Base-by-base conservation (phyloP, 2,329 filamentous ascomycete genomes). In the Acrodontium crateriforme region DNA sequence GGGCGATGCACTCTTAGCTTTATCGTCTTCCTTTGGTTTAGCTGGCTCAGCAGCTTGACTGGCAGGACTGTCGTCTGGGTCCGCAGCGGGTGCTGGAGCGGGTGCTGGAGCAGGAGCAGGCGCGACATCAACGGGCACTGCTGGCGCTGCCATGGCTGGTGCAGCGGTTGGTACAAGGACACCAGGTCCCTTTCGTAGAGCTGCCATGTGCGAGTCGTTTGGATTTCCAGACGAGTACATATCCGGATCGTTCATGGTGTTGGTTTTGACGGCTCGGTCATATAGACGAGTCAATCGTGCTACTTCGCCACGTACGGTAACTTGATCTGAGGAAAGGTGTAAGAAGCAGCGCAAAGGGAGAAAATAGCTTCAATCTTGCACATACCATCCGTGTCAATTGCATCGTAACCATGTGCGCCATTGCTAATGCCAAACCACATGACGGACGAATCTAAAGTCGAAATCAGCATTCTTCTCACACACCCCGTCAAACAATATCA, bases 361-460 rank as follows among this genome's bases (percentile, higher is more conserved):
- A n/a, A n/a, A n/a, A n/a, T n/a, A n/a, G n/a, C n/a, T n/a, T n/a
- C n/a, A n/a, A n/a, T n/a, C n/a, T n/a, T n/a, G n/a, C n/a, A n/a
- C n/a, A n/a, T n/a, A n/a, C n/a, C 53, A 18, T 60, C 58, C 2
- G 53, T 58, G 28, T 59, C 56, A 22, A 62, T 58, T 20, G 59
- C 58, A 31, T 59, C 54, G 37, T 61, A 62, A 8, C 59, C 59
- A 30, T 62, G 56, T 8, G 54, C 46, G 2, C 47, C 47, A n/a
- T 47, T 47, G 18, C 47, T 47, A 18, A 62, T 61, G 10, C 58
- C 59, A 16, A 55, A 39, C 58, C 58, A 57, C 54, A 58, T 58
- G 11, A 51, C 44, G 9, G 54, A 54, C 3, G 47, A 52, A 24
- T 55, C n/a, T n/a, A n/a, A n/a, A n/a, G n/a, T n/a, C n/a, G n/a